Base-by-base conservation (phyloP, 192 early-diverging fungal species). In the Entomortierella lignicola region DNA sequence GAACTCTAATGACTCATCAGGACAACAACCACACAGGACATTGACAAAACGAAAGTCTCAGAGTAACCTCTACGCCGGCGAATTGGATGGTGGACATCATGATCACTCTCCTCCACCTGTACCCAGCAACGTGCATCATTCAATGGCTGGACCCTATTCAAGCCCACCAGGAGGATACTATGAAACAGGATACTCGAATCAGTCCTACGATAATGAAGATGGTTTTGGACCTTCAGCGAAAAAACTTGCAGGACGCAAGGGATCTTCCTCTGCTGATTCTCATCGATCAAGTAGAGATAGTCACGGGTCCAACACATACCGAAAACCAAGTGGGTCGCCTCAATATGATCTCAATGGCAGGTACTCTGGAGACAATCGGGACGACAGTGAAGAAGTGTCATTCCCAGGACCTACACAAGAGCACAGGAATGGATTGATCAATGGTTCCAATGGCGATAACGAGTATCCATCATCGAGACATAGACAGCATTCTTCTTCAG, bases 191-290 rank as follows among this genome's bases (percentile, higher is more conserved):
- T 41, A 68, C 13, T n/a, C 13, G 11, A 8, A n/a, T n/a, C n/a
- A 50, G 3, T 30, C 26, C 23, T 42, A 32, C 1, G 55, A 67
- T 1, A 47, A 58, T 37, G 61, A 44, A 6, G 56, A 72, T 21
- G 39, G 42, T 0, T 74, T 50, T 29, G 56, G 55, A 1, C 63
- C 58, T 5, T 52, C 59, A 18, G 47, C 72, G 3, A 74, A 66
- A 51, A 74, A 74, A 39, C 8, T 58, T 6, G 56, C 52, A 47
- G 41, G 64, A n/a, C 72, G 72, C 18, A 74, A 74, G 23, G 72
- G 51, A 47, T 74, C 72, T 10, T 65, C 63, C 12, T 47, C 47
- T 25, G 43, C 44, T 21, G 34, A 66, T 27, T 55, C 48, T 54
- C 64, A 66, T 37, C 72, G 72, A 1, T 60, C 56, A 7, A 66